Evolutionary conservation across 2,329 filamentous ascomycete species (phyloP).

Genomic region (Paecilomyces sp.): DNA sequence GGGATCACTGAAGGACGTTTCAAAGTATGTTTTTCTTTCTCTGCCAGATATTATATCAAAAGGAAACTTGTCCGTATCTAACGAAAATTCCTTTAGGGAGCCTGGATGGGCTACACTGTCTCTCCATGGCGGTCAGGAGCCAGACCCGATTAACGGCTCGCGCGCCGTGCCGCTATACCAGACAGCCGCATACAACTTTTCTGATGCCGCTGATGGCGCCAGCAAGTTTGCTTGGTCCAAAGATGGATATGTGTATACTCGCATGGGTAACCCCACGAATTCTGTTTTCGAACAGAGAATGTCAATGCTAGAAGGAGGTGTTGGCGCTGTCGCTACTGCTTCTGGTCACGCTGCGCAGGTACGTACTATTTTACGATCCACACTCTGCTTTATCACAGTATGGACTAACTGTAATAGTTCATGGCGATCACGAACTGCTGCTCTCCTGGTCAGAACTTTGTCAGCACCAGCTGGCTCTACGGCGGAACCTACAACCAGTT

Average conservation of each 20-base stretch:
- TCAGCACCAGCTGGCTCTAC: constrained; percentile 76
- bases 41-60: neutral
- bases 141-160: constrained; percentile 23
- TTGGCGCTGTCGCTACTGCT: constrained; percentile 64
- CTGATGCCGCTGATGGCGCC: constrained; percentile 33
- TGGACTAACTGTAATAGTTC: constrained; percentile 49
- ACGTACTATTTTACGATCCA: neutral
- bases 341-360: constrained; percentile 66
- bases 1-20: neutral
- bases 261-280: constrained; percentile 19
- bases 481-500: constrained; percentile 89
- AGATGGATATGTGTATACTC: constrained; percentile 31
- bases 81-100: neutral
- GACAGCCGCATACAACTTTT: constrained; percentile 26
- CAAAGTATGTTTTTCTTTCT: neutral
- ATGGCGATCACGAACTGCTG: constrained; percentile 70
- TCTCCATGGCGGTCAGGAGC: constrained; percentile 22
- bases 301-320: constrained; percentile 31
- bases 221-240: constrained; percentile 16
- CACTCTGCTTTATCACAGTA: neutral
- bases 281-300: constrained; percentile 30
- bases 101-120: constrained; percentile 17
- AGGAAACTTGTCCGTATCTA: neutral
- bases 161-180: constrained; percentile 20
- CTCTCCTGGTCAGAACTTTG: constrained; percentile 74